A percentile compares a stretch with the other conserved stretches of the same genome.
Conservation (phyloP, 257 asterid genomes). For the Primulina huaijiensis region DNA sequence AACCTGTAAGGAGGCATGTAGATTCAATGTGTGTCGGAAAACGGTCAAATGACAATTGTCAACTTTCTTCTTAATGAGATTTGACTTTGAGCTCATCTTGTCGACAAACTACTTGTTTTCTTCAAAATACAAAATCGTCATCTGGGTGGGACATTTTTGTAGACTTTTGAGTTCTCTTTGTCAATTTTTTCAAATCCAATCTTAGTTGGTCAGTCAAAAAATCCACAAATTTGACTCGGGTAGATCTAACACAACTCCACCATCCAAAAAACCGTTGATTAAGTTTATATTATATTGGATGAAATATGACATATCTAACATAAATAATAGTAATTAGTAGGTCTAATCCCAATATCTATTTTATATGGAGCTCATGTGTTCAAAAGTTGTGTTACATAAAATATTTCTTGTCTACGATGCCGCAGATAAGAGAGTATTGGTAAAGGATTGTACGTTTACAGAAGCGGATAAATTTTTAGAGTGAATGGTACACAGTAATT, state of each 20-base stretch:
- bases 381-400: background rate
- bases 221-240: slow-evolving; percentile 10
- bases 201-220: background rate
- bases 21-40: no score
- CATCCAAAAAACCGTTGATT: background rate
- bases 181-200: background rate
- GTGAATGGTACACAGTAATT: no score
- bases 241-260: background rate
- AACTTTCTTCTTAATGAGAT: no score
- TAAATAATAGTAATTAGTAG: background rate
- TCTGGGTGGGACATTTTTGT: background rate
- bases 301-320: background rate
- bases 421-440: no score
- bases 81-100: background rate
- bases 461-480: no score
- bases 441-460: no score
- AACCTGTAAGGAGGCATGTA: no score
- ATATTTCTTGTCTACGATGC: background rate
- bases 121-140: no score
- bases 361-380: background rate
- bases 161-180: background rate
- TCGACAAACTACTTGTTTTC: background rate
- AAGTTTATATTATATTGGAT: background rate
- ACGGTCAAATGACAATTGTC: background rate
- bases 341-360: background rate